Evolutionary conservation across 768 basidiomycete genomes (phyloP), one percentile per base, ranked within the genome.

Genomic region (Collybiopsis confluens): DNA sequence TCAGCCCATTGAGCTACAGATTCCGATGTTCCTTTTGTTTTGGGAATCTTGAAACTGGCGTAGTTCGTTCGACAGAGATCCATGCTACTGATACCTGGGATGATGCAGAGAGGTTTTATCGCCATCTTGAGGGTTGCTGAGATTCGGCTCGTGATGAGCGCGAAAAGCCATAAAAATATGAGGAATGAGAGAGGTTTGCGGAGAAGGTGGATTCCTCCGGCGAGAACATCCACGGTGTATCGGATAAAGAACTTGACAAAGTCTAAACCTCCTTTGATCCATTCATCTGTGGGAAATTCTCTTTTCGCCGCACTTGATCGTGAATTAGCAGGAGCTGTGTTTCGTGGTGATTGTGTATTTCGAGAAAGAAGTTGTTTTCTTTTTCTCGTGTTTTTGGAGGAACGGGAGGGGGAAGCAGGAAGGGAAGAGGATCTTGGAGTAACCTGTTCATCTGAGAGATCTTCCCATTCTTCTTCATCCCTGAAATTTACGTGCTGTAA

Each of bases 41-140:
- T 48, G 20, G 45, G 45, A 35, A 47, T n/a, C 28, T 30, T 47
- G 30, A 23, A 6, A 9, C 16, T 33, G 21, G 20, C 42, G n/a
- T 51, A 24, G 27, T 45, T 56, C 10, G 57, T 56, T 2, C 51
- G 61, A 60, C 85, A 88, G 40, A 85, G 55, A 3, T 61, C 38
- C 16, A 71, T 72, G 40, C 66, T 72, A 7, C 80, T 82, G 28
- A 89, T 63, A 15, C 79, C 74, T 2, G 89, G 88, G 13, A 90
- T 37, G 44, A 74, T 66, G 65, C 88, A 90, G 1, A 88, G 45
- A 0, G 88, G 87, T 2, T 73, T 62, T 52, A 86, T 70, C 0
- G 76, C 74, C 3, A 67, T 62, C n/a, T 71, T 71, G 52, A 90
- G 48, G 0, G 73, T 73, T 5, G 61, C 44, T 7, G 75, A 70